Evolutionary conservation across 176 grass and related monocot species (phyloP), one percentile per base, ranked within the genome.

Genomic region (Oryza longistaminata): DNA sequence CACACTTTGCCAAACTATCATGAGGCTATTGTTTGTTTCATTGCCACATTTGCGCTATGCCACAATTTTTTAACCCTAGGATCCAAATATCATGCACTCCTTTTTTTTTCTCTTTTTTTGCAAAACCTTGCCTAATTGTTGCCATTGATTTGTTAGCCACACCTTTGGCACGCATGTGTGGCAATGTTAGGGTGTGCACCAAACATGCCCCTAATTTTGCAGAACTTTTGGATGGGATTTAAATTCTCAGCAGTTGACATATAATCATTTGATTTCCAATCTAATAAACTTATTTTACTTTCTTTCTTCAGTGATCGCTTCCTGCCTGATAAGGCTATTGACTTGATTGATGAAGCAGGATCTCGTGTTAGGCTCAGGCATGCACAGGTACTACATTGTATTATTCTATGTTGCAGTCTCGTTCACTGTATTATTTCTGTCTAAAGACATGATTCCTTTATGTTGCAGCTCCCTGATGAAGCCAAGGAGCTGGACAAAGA

Each of bases 401-500:
- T 66, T 75, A 9, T 80, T 69, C 7, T 15, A 68, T 52, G 21
- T 13, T 39, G 25, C 15, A 70, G 27, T 42, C 4, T 53, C 6
- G 2, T 64, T 65, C 26, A 11, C 17, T 12, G 65, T 50, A 44
- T 75, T 43, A 13, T 84, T 87, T 64, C 46, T 86, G 50, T 81
- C 43, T 86, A 79, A 88, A 11, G 85, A 7, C 11, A 16, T 86
- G 19, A 26, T 15, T 5, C 65, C 9, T 67, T 70, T 37, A 76
- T 53, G 3, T 88, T 86, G 73, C 75, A 99, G 96, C 87, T 99
- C 75, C 96, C 96, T 70, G 96, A 94, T 84, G 96, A 99, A 83
- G 96, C 96, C 81, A 96, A 92, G 75, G 96, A 92, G 82, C 96
- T 99, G 76, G 96, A 99, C 88, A 99, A 96, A 90, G 93, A 99